Evolutionary conservation across 1,284 basidiomycete species (phyloP).

Genomic region (Leccinum subrobustum): DNA sequence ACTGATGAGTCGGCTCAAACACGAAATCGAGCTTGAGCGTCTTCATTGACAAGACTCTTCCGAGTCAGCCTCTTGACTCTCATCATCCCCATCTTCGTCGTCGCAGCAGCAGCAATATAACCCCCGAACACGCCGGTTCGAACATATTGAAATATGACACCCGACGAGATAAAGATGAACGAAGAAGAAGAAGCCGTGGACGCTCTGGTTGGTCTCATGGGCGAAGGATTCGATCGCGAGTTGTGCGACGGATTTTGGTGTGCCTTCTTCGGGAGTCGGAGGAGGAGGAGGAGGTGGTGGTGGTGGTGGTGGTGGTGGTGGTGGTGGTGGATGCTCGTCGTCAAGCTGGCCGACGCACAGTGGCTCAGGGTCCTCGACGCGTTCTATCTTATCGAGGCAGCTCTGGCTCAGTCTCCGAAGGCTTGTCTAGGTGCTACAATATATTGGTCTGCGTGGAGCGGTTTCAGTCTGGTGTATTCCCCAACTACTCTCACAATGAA

Average conservation of each 20-base stretch:
- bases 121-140: background rate
- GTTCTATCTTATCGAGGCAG: constrained; percentile 6
- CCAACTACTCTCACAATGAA: background rate
- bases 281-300: too few species aligned
- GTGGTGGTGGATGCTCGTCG: background rate
- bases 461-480: background rate
- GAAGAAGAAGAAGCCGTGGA: constrained; percentile 28
- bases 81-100: background rate
- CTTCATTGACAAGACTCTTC: background rate
- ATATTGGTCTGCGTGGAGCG: background rate
- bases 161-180: constrained; percentile 14
- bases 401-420: background rate
- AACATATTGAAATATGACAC: constrained; percentile 5
- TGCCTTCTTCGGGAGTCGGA: background rate
- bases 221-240: constrained; percentile 42
- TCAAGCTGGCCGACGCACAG: background rate
- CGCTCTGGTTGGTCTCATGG: constrained; percentile 29
- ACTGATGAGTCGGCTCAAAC: background rate
- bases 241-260: constrained; percentile 48
- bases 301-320: background rate
- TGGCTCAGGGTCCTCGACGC: constrained; percentile 6
- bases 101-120: background rate
- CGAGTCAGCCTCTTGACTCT: background rate
- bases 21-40: background rate
- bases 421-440: background rate